Conservation (phyloP, 2,329 filamentous ascomycete species). For the Arthroderma sp. region DNA sequence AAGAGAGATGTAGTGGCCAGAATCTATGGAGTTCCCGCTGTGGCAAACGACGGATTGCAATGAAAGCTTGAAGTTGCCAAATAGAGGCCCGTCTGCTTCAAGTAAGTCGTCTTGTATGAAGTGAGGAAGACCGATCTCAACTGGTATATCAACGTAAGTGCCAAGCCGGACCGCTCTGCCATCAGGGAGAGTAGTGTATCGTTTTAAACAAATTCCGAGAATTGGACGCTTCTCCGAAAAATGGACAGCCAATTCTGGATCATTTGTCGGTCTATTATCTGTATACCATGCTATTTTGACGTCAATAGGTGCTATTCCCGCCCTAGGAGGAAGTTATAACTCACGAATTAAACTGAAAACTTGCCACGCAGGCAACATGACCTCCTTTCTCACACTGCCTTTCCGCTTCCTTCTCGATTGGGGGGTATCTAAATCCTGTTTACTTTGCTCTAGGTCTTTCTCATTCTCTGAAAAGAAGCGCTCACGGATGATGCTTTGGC, state of each 20-base stretch:
- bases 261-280: slow-evolving; percentile 47
- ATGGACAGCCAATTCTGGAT: slow-evolving; percentile 73
- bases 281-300: slow-evolving; percentile 68
- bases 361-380: slow-evolving; percentile 93
- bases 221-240: slow-evolving; percentile 73
- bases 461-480: slow-evolving; percentile 30
- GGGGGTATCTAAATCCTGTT: slow-evolving; percentile 7
- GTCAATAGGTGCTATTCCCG: slow-evolving; percentile 16
- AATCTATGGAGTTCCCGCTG: slow-evolving; percentile 69
- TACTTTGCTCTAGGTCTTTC: slow-evolving; percentile 22
- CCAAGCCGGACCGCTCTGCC: slow-evolving; percentile 59
- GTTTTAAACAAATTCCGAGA: slow-evolving; percentile 82
- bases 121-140: slow-evolving; percentile 69
- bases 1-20: slow-evolving; percentile 83
- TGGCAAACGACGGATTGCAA: slow-evolving; percentile 90
- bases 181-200: slow-evolving; percentile 62
- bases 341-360: slow-evolving; percentile 86
- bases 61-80: slow-evolving; percentile 84
- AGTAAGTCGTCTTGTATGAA: slow-evolving; percentile 74
- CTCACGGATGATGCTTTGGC: slow-evolving; percentile 31
- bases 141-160: slow-evolving; percentile 81
- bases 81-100: slow-evolving; percentile 52
- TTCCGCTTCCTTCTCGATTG: slow-evolving; percentile 2
- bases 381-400: slow-evolving; percentile 51
- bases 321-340: slow-evolving; percentile 22